These are phyloP conservation scores for Durotheca rogersii DNA, from an alignment of 495 filamentous ascomycete genomes.

Conservation along the genomic window DNA sequence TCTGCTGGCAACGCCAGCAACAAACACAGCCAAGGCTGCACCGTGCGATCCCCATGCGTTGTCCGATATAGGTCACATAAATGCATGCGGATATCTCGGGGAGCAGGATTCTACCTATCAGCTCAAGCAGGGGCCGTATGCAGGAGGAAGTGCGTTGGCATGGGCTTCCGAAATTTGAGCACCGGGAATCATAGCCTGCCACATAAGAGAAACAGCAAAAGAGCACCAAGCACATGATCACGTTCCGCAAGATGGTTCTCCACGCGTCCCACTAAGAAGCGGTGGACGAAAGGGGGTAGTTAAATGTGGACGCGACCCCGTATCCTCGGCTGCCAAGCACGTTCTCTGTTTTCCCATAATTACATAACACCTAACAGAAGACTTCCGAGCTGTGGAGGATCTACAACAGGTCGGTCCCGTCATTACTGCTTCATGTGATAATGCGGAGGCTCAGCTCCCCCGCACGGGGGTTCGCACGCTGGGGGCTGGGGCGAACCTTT, in stretches of 20 bases:
- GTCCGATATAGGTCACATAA: conserved; percentile 14
- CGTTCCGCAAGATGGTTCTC: too few relatives aligned
- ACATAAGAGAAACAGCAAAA: background rate
- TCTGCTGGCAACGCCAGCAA: conserved; percentile 2
- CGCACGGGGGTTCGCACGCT: conserved; percentile 11
- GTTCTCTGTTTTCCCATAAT: too few relatives aligned
- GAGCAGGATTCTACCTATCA: background rate
- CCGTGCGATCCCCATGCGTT: background rate
- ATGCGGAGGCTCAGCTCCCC: conserved; percentile 22
- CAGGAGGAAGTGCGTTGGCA: conserved; percentile 9
- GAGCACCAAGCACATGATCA: background rate
- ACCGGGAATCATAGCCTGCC: background rate
- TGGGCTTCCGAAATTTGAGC: background rate
- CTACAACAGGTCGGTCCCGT: too few relatives aligned
- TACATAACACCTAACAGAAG: too few relatives aligned
- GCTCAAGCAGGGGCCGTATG: conserved; percentile 6
- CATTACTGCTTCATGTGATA: conserved; percentile 12
- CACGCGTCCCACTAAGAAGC: too few relatives aligned
- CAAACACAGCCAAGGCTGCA: conserved; percentile 1
- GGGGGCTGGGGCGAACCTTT: too few relatives aligned
- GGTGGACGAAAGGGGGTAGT: too few relatives aligned
- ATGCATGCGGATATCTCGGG: conserved; percentile 5
- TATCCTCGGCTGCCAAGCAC: too few relatives aligned
- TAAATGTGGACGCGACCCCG: too few relatives aligned
- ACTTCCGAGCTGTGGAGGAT: background rate